These are phyloP conservation scores for Dentipellis sp. DNA, from an alignment of 768 basidiomycete species.

Conservation along the genomic window DNA sequence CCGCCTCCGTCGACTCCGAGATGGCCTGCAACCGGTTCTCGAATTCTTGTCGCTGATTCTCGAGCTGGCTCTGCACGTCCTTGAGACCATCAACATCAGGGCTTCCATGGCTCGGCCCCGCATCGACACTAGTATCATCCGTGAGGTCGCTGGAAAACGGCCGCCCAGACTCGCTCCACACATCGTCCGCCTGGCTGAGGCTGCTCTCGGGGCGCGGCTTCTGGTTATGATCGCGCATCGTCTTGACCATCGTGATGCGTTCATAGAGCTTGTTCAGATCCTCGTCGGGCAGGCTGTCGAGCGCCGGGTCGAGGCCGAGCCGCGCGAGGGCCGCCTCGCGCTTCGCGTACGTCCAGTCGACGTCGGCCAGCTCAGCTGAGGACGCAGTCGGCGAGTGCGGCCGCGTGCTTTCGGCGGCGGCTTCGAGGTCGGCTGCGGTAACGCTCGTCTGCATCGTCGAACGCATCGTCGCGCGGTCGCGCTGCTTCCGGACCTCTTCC, in stretches of 20 bases:
- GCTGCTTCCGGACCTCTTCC: slow-evolving; percentile 86
- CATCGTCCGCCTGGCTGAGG: slow-evolving; percentile 75
- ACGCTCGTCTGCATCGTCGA: slow-evolving; percentile 60
- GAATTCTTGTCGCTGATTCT: slow-evolving; percentile 33
- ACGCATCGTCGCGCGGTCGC: slow-evolving; percentile 70
- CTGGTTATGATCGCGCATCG: slow-evolving; percentile 70
- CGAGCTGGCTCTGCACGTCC: slow-evolving; percentile 68
- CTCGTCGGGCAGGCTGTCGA: slow-evolving; percentile 90
- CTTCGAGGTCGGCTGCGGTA: slow-evolving; percentile 59
- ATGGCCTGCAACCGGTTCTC: slow-evolving; percentile 55
- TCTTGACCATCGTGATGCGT: slow-evolving; percentile 89
- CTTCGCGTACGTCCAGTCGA: slow-evolving; percentile 97
- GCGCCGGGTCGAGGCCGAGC: slow-evolving; percentile 77
- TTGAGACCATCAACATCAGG: slow-evolving; percentile 62
- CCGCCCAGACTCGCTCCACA: slow-evolving; percentile 85
- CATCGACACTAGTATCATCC: slow-evolving; percentile 82
- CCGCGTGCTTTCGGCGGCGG: slow-evolving; percentile 41
- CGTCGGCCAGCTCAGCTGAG: slow-evolving; percentile 55
- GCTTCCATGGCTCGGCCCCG: slow-evolving; percentile 44
- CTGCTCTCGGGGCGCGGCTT: slow-evolving; percentile 87
- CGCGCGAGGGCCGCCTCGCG: slow-evolving; percentile 87
- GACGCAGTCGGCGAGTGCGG: slow-evolving; percentile 73
- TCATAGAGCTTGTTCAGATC: slow-evolving; percentile 92
- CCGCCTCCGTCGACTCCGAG: slow-evolving; percentile 66
- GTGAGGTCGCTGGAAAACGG: slow-evolving; percentile 74